A percentile compares a stretch with the other conserved stretches of the same genome.
phyloP scores from a whole-genome alignment of 2,329 filamentous ascomycete genomes.

The Hypoxylon rubiginosum region DNA sequence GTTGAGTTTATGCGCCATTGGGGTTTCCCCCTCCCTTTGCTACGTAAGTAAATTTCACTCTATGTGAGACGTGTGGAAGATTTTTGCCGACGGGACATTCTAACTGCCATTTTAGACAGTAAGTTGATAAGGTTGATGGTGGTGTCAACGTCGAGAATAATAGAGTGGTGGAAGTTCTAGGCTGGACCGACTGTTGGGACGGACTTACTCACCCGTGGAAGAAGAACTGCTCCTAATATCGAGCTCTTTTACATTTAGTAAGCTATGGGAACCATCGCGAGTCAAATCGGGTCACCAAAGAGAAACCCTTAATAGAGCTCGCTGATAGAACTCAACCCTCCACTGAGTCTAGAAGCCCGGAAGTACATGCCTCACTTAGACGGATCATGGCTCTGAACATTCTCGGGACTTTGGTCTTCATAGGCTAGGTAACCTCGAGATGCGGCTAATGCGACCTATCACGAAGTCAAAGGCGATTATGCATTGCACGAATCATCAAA shows the following conservation, averaged over 20 bases:
- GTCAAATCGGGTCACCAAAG: no score
- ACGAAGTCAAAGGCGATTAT: background rate
- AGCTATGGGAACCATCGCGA: background rate
- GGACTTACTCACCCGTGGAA: background rate
- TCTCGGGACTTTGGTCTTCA: background rate
- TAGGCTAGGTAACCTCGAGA: background rate
- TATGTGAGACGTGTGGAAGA: background rate
- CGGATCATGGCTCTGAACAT: background rate
- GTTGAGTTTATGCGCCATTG: no score
- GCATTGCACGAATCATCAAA: background rate
- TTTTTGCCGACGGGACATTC: background rate
- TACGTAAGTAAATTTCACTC: background rate
- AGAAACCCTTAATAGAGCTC: background rate
- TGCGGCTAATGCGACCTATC: constrained; percentile 6
- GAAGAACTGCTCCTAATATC: background rate
- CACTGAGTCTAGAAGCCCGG: background rate
- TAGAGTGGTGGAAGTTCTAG: background rate
- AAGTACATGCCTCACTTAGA: background rate
- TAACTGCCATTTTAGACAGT: background rate
- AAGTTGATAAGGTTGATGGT: background rate
- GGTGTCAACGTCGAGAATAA: background rate
- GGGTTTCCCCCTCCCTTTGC: no score
- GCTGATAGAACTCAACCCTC: background rate
- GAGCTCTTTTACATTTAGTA: background rate
- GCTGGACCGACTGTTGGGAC: background rate